Conservation (phyloP, 345 rosid species). For the Moringa oleifera region DNA sequence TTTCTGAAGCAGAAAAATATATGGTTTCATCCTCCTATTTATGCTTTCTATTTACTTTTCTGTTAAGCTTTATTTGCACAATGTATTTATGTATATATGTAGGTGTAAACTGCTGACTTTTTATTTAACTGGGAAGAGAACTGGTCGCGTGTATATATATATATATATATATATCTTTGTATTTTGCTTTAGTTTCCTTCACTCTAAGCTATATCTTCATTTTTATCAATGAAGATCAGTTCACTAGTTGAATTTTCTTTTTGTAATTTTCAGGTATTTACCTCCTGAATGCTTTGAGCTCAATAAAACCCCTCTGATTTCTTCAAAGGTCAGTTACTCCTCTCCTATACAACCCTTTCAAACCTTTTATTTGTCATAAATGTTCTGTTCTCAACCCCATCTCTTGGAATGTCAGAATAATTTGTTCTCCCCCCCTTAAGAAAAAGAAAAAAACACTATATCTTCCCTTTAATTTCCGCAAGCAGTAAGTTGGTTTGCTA, state of each 20-base stretch:
- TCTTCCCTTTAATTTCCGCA: neutral
- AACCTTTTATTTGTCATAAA: neutral
- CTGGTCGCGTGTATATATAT: too few species aligned
- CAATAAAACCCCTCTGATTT: constrained; percentile 83
- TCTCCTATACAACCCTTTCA: neutral
- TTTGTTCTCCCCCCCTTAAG: neutral
- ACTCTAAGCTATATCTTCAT: constrained; percentile 5
- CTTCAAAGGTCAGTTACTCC: constrained; percentile 71
- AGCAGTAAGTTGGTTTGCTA: neutral
- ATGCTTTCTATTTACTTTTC: neutral
- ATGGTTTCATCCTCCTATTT: too few species aligned
- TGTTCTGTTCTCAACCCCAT: too few species aligned
- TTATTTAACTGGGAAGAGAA: too few species aligned
- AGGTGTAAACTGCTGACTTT: too few species aligned
- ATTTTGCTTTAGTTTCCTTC: neutral
- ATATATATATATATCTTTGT: too few species aligned
- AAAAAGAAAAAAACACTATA: neutral
- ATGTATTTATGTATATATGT: too few species aligned
- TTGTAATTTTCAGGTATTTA: constrained; percentile 65
- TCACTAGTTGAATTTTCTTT: constrained; percentile 10
- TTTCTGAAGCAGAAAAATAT: too few species aligned
- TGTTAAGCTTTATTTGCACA: neutral
- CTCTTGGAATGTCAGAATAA: neutral
- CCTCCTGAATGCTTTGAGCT: constrained; percentile 99
- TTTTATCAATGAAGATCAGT: neutral